Base-by-base conservation (phyloP, 306 rosid species). In the Medicago arabica region DNA sequence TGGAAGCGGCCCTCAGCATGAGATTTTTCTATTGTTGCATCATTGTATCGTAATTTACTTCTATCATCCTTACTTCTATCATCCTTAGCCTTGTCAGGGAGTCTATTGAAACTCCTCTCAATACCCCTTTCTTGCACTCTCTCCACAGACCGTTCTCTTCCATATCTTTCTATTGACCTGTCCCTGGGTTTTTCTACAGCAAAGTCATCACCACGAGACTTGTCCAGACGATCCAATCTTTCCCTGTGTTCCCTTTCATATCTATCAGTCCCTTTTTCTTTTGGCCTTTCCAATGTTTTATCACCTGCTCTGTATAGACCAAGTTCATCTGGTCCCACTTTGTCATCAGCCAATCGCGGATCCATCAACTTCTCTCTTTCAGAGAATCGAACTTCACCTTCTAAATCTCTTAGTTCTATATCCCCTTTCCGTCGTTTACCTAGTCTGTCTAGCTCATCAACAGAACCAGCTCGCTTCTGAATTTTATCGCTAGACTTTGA, bases 381-480 rank as follows among this genome's bases (percentile, higher is more conserved):
- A 83, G 93, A 77, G 61, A 84, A 68, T 73, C 93, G 88, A 86
- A 79, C 72, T 55, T 92, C 99, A 63, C 84, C 86, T 62, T 92
- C 99, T 38, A 88, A 39, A 84, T 92, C 98, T 75, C 92, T 95
- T 51, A 67, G 41, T 62, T 92, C 99, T 9, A 80, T 71, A 55
- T 92, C 97, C 70, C 97, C 99, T 81, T 92, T 95, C 78, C 99
- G 79, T 8, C 99, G 91, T 77, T 95, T 95, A 83, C 89, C 87
- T 74, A 84, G 85, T 85, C 97, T 95, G 77, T 95, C 99, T 23
- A 87, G 90, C 57, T 90, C 99, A 80, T 95, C 99, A 49, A 92
- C 90, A 73, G 99, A 96, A 81, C 97, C 81, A 34, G 87, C 84
- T 81, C 99, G 86, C 86, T 95, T 95, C 80, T 84, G 99, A 81